phyloP scores from a whole-genome alignment of 2,329 filamentous ascomycete species.

The Plectosphaerella sp. region DNA sequence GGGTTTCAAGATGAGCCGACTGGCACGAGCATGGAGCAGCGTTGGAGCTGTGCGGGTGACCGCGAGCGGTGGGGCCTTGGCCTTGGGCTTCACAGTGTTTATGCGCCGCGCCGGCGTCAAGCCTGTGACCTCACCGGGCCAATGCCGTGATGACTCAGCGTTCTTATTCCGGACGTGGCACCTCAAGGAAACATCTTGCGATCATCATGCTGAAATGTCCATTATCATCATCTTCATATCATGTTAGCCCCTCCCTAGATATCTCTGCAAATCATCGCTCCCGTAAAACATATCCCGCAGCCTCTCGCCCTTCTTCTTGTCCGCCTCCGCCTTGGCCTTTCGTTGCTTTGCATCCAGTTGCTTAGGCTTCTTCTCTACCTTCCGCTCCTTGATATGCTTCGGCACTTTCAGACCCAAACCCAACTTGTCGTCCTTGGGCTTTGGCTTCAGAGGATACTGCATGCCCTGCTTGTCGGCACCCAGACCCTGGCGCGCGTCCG shows the following conservation, averaged over 20 bases:
- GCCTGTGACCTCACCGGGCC: no score
- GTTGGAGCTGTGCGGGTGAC: neutral
- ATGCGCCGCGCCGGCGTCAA: no score
- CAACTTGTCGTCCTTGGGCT: constrained; percentile 67
- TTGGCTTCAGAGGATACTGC: constrained; percentile 68
- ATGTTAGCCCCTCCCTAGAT: constrained; percentile 45
- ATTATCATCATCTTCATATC: constrained; percentile 2
- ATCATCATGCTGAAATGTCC: neutral
- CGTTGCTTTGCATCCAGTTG: constrained; percentile 68
- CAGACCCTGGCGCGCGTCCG: constrained; percentile 66
- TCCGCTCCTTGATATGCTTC: constrained; percentile 32
- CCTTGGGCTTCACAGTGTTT: no score
- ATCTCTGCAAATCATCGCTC: constrained; percentile 70
- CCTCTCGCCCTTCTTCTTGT: constrained; percentile 57
- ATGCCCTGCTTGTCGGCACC: constrained; percentile 69
- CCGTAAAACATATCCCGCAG: constrained; percentile 70
- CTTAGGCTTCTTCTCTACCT: constrained; percentile 35
- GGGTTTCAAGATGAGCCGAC: constrained; percentile 22
- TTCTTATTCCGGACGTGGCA: no score
- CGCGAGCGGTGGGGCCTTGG: neutral
- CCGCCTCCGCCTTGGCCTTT: constrained; percentile 55
- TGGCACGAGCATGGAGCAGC: neutral
- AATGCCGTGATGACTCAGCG: no score
- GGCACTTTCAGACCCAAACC: constrained; percentile 60
- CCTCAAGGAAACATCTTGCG: no score